Evolutionary conservation across 805 yeast genomes (phyloP).

Genomic region (Candida boidinii): DNA sequence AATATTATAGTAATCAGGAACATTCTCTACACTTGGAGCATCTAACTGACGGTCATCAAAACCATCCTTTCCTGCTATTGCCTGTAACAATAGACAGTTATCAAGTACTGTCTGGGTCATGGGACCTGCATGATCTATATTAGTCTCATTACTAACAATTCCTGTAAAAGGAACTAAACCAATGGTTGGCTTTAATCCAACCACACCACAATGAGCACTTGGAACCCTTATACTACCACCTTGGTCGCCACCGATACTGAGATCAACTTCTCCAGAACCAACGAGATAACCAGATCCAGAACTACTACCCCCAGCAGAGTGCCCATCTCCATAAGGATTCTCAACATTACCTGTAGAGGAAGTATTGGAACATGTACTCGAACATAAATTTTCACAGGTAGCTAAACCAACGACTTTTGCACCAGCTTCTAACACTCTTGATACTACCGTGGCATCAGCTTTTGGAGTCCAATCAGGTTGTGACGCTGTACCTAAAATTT

Average conservation of each 20-base stretch:
- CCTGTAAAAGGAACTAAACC: constrained; percentile 33
- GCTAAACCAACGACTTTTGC: constrained; percentile 25
- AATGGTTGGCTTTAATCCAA: constrained; percentile 41
- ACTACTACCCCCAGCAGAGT: constrained; percentile 35
- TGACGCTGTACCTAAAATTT: constrained; percentile 27
- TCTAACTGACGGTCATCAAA: constrained; percentile 22
- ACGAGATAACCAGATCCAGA: constrained; percentile 38
- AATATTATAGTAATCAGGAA: constrained; percentile 15
- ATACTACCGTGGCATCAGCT: constrained; percentile 28
- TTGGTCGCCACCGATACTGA: constrained; percentile 25
- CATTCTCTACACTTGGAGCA: constrained; percentile 8
- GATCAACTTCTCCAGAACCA: constrained; percentile 36
- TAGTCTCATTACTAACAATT: constrained; percentile 25
- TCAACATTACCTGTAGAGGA: constrained; percentile 32
- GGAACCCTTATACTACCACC: constrained; percentile 45
- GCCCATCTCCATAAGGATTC: constrained; percentile 32
- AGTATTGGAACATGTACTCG: constrained; percentile 20
- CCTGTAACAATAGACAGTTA: constrained; percentile 24
- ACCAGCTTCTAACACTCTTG: constrained; percentile 26
- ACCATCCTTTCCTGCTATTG: constrained; percentile 27
- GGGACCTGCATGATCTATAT: constrained; percentile 30
- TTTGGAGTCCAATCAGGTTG: constrained; percentile 23
- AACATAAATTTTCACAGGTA: constrained; percentile 28
- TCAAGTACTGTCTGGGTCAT: constrained; percentile 27
- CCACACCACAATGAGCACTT: constrained; percentile 24